Conservation (phyloP, 208 protist species). For the Leishmania tropica region DNA sequence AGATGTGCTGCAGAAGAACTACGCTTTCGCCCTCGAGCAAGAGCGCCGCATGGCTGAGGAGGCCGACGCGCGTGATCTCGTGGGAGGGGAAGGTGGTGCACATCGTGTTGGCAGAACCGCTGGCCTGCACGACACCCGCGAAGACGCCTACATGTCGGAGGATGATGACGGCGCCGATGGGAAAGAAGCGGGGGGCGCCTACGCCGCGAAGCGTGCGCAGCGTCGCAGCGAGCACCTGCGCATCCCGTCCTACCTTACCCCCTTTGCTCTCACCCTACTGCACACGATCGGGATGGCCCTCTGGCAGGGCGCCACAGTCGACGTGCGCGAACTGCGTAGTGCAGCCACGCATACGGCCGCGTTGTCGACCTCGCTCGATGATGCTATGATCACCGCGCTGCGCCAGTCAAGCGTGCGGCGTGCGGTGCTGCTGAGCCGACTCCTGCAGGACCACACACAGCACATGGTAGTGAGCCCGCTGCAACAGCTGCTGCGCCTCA, state of each 20-base stretch:
- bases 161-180: constrained; percentile 25
- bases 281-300: constrained; percentile 40
- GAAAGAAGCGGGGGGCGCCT: neutral
- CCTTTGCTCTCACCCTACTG: constrained; percentile 62
- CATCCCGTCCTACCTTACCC: constrained; percentile 55
- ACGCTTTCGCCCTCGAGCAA: constrained; percentile 61
- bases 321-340: constrained; percentile 17
- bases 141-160: constrained; percentile 39
- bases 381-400: constrained; percentile 12
- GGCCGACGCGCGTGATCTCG: constrained; percentile 5
- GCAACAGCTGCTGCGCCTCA: constrained; percentile 60
- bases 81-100: neutral
- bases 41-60: constrained; percentile 59
- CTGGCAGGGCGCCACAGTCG: constrained; percentile 32
- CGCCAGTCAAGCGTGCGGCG: constrained; percentile 34
- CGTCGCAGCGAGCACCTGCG: neutral
- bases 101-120: neutral
- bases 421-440: constrained; percentile 62
- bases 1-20: constrained; percentile 88
- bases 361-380: neutral
- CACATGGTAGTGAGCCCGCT: constrained; percentile 60
- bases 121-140: constrained; percentile 5
- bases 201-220: neutral
- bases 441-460: constrained; percentile 63
- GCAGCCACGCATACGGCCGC: neutral